A percentile compares a stretch with the other conserved stretches of the same genome.
Conservation (phyloP, 2,329 filamentous ascomycete species). For the Neopestalotiopsis sp. region DNA sequence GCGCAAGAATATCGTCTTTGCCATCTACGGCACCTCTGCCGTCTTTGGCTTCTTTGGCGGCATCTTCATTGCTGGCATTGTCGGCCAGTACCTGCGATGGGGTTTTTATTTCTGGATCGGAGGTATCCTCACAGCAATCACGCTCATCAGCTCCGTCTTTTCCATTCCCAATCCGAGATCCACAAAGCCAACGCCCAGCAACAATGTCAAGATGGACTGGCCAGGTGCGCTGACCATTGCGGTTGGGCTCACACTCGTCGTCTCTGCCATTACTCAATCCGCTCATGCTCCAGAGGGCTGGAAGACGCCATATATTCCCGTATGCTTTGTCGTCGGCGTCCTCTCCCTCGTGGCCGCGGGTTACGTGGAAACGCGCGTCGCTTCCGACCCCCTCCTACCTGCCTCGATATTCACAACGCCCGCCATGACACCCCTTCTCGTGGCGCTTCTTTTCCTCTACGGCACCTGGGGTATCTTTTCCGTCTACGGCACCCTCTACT, state of each 20-base stretch:
- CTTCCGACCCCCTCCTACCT: slow-evolving; percentile 71
- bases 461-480: slow-evolving; percentile 1
- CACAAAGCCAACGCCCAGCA: slow-evolving; percentile 16
- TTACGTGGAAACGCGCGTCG: slow-evolving; percentile 76
- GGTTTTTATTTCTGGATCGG: slow-evolving; percentile 74
- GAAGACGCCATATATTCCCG: slow-evolving; percentile 73
- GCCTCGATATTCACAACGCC: slow-evolving; percentile 30
- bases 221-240: slow-evolving; percentile 65
- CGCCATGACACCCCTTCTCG: background rate
- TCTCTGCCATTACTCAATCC: slow-evolving; percentile 78
- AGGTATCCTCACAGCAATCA: slow-evolving; percentile 39
- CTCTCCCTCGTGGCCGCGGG: slow-evolving; percentile 63
- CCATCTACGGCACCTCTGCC: slow-evolving; percentile 61
- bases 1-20: slow-evolving; percentile 69
- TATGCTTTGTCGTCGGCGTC: slow-evolving; percentile 67
- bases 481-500: slow-evolving; percentile 4
- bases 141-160: slow-evolving; percentile 25
- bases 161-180: slow-evolving; percentile 32
- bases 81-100: slow-evolving; percentile 65
- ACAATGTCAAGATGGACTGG: slow-evolving; percentile 70
- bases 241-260: slow-evolving; percentile 69
- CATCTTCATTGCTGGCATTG: slow-evolving; percentile 68
- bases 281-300: slow-evolving; percentile 72
- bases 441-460: background rate
- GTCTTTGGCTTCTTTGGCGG: slow-evolving; percentile 64